A percentile compares a stretch with the other conserved stretches of the same genome.
Conservation (phyloP, 164 flowering plant genomes). For the Pachysandra terminalis region DNA sequence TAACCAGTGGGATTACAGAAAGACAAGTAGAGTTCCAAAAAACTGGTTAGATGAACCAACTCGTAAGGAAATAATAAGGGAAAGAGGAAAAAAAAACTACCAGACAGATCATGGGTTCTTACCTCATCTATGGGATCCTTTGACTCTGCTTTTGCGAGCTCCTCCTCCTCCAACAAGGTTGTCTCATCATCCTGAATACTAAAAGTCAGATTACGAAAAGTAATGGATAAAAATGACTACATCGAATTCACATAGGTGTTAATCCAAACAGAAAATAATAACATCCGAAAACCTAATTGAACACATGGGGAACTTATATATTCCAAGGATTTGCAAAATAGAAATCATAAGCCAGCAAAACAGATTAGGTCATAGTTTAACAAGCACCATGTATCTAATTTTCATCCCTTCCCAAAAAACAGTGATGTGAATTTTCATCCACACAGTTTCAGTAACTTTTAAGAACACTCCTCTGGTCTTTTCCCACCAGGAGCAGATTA, state of each 20-base stretch:
- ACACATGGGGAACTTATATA: not conserved
- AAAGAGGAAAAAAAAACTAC: not conserved
- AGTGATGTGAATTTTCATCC: too few relatives aligned
- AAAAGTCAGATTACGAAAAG: not conserved
- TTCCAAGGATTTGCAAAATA: not conserved
- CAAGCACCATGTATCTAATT: too few relatives aligned
- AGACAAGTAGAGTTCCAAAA: not conserved
- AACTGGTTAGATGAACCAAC: not conserved
- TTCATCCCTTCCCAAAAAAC: too few relatives aligned
- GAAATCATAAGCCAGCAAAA: too few relatives aligned
- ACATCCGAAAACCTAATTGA: not conserved
- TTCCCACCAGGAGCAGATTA: too few relatives aligned
- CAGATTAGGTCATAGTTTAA: too few relatives aligned
- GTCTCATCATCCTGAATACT: slow-evolving; percentile 88
- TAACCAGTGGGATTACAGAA: not conserved
- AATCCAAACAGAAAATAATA: not conserved
- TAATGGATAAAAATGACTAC: not conserved
- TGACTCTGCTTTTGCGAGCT: slow-evolving; percentile 65
- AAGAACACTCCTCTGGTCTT: too few relatives aligned
- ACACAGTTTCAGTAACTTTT: too few relatives aligned
- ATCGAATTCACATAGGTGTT: not conserved
- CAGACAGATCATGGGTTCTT: slow-evolving; percentile 3
- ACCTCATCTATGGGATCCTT: slow-evolving; percentile 73
- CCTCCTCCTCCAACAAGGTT: slow-evolving; percentile 90
- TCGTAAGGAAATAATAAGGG: too few relatives aligned